A percentile compares a stretch with the other conserved stretches of the same genome.
These are phyloP conservation scores for Setomelanomma holmii DNA, from an alignment of 2,329 filamentous ascomycete genomes.

Conservation along the genomic window DNA sequence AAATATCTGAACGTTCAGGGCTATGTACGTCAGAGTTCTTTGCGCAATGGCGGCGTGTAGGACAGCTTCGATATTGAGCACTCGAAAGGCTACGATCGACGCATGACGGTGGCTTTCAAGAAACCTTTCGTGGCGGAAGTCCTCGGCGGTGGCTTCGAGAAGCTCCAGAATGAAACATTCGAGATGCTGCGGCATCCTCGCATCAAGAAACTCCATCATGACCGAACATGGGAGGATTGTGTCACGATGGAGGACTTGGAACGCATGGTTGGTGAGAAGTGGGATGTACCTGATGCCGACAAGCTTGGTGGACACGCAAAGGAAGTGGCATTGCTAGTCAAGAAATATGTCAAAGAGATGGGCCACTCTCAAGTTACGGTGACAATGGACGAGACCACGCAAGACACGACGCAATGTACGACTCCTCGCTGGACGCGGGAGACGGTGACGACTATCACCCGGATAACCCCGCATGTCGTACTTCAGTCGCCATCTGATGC, in stretches of 20 bases:
- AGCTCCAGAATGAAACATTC: conserved; percentile 70
- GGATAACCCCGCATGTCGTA: not conserved
- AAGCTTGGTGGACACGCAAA: conserved; percentile 37
- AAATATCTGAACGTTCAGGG: conserved; percentile 53
- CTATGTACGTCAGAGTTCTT: conserved; percentile 43
- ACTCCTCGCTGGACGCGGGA: conserved; percentile 21
- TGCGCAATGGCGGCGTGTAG: conserved; percentile 25
- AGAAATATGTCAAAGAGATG: conserved; percentile 27
- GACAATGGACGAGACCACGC: conserved; percentile 30
- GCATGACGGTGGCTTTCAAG: conserved; percentile 65
- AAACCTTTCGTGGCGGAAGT: conserved; percentile 80
- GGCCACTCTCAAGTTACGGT: conserved; percentile 18
- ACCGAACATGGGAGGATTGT: conserved; percentile 73
- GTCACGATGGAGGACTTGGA: conserved; percentile 75
- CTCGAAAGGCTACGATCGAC: conserved; percentile 22
- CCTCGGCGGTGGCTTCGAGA: conserved; percentile 80
- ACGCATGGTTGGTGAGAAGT: conserved; percentile 65
- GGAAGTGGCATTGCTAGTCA: conserved; percentile 36
- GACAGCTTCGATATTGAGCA: conserved; percentile 31
- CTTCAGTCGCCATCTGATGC: conserved; percentile 8
- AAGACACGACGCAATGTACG: conserved; percentile 23
- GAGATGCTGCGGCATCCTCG: conserved; percentile 79
- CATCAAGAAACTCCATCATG: conserved; percentile 78
- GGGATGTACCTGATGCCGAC: conserved; percentile 32
- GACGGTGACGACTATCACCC: conserved; percentile 1